phyloP scores from a whole-genome alignment of 139 green algal genomes.

The Marvania coccoides region DNA sequence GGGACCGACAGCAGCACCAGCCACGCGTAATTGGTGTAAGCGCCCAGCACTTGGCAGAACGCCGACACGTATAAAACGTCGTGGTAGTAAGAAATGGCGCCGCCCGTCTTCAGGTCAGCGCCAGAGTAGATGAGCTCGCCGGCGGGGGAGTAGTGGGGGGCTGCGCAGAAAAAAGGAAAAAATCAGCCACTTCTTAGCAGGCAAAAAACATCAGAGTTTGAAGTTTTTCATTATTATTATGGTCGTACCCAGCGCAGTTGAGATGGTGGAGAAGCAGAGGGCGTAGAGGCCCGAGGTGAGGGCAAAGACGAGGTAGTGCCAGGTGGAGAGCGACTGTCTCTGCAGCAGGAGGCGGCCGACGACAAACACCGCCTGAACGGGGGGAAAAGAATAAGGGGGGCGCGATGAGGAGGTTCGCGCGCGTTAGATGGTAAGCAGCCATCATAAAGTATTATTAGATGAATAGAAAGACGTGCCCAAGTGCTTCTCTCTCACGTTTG shows the following conservation, averaged over 20 bases:
- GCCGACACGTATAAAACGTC: slow-evolving; percentile 63
- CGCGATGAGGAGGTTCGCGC: too few species aligned
- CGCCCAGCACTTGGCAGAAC: slow-evolving; percentile 45
- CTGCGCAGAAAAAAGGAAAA: slow-evolving; percentile 23
- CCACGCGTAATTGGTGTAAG: slow-evolving; percentile 45
- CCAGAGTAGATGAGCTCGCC: slow-evolving; percentile 63
- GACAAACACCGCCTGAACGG: slow-evolving; percentile 21
- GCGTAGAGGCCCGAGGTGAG: slow-evolving; percentile 18
- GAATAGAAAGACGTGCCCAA: not conserved
- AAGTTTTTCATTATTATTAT: not conserved
- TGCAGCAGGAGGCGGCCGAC: slow-evolving; percentile 27
- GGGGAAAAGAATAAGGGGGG: not conserved
- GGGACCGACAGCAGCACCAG: slow-evolving; percentile 30
- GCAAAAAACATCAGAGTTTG: not conserved
- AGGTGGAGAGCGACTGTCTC: not conserved
- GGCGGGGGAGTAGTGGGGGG: slow-evolving; percentile 29
- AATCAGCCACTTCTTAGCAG: not conserved
- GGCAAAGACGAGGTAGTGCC: slow-evolving; percentile 23
- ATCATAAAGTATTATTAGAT: too few species aligned
- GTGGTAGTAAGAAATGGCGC: slow-evolving; percentile 58
- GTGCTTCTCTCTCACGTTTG: slow-evolving; percentile 16
- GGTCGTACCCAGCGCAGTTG: slow-evolving; percentile 13
- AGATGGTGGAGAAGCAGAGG: slow-evolving; percentile 41
- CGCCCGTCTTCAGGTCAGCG: slow-evolving; percentile 51
- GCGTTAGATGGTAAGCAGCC: too few species aligned